Evolutionary conservation across 257 asterid species (phyloP).

Genomic region (Solanum clarkiae): DNA sequence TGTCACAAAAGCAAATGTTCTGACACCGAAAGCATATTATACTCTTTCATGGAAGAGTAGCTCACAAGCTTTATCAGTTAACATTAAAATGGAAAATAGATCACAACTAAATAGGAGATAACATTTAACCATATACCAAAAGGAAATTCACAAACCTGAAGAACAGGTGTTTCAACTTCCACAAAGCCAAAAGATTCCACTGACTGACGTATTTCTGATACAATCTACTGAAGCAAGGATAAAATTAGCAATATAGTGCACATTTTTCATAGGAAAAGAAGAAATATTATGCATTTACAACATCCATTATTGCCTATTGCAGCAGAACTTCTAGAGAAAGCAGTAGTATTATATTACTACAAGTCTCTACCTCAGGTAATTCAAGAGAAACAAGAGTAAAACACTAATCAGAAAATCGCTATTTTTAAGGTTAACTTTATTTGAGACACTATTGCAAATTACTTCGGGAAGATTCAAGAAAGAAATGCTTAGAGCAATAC

Average conservation of each 20-base stretch:
- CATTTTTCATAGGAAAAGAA: background rate
- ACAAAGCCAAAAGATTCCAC: conserved; percentile 90
- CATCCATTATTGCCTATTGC: background rate
- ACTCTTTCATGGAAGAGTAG: background rate
- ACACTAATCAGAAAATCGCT: background rate
- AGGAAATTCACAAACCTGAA: conserved; percentile 58
- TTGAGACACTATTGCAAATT: background rate
- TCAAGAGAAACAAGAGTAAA: background rate
- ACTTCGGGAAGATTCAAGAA: background rate
- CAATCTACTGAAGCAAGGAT: conserved; percentile 52
- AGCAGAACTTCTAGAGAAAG: background rate
- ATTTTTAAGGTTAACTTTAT: background rate
- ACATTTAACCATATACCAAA: background rate
- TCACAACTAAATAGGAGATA: background rate
- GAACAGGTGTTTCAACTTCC: conserved; percentile 97
- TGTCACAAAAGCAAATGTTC: background rate
- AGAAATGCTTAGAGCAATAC: background rate
- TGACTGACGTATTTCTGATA: conserved; percentile 84
- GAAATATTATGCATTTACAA: background rate
- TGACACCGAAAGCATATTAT: background rate
- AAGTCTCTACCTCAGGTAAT: background rate
- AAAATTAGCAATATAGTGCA: conserved; percentile 16
- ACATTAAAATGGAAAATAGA: background rate
- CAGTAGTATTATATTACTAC: background rate
- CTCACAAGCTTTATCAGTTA: background rate